Evolutionary conservation across 176 grass and related monocot species (phyloP).

Genomic region (Elaeis guineensis): DNA sequence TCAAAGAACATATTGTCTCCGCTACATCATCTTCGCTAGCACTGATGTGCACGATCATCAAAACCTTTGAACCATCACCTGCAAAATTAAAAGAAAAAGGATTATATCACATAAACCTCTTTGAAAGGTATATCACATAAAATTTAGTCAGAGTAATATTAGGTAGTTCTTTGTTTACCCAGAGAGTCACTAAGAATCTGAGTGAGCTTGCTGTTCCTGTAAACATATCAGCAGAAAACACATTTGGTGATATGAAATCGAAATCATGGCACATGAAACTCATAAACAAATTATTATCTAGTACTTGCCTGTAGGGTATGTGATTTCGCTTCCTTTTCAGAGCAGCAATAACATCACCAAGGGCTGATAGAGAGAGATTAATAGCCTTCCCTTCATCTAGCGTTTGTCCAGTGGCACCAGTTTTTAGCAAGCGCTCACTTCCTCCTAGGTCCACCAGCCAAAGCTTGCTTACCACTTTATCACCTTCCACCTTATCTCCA

Average conservation of each 20-base stretch:
- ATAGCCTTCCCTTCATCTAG: conserved; percentile 95
- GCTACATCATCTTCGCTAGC: conserved; percentile 54
- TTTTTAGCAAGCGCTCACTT: conserved; percentile 85
- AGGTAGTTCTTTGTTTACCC: conserved; percentile 22
- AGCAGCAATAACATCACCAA: conserved; percentile 88
- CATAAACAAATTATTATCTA: background rate
- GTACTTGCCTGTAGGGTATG: conserved; percentile 76
- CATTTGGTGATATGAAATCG: no score
- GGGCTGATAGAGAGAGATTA: conserved; percentile 87
- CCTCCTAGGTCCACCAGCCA: conserved; percentile 91
- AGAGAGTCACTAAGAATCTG: conserved; percentile 90
- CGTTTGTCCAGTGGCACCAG: conserved; percentile 73
- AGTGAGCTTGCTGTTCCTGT: conserved; percentile 96
- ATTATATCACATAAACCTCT: conserved; percentile 3
- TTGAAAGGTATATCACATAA: no score
- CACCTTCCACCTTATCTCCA: conserved; percentile 18
- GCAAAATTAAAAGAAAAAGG: background rate
- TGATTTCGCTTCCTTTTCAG: conserved; percentile 65
- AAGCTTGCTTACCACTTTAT: conserved; percentile 51
- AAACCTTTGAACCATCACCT: conserved; percentile 71
- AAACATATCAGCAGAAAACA: background rate
- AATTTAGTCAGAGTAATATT: no score
- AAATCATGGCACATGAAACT: no score
- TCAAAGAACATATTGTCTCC: conserved; percentile 75
- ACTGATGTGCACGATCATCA: conserved; percentile 90